phyloP scores from a whole-genome alignment of 768 basidiomycete species.

The Lentinula sp. region DNA sequence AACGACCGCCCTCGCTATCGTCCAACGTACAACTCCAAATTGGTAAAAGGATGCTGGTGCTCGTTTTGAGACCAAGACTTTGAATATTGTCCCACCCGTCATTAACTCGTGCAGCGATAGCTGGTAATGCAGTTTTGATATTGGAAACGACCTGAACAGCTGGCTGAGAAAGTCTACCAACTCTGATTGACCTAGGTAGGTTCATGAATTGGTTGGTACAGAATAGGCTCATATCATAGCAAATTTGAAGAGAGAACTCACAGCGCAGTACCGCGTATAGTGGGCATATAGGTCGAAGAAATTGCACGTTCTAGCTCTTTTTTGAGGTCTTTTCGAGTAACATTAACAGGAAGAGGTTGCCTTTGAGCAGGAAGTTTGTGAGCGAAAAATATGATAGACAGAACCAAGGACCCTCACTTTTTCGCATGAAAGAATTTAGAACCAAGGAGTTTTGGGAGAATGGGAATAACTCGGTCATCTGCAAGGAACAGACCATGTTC shows the following conservation, averaged over 20 bases:
- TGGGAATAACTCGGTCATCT: constrained; percentile 84
- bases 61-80: constrained; percentile 85
- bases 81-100: constrained; percentile 91
- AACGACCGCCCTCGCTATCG: constrained; percentile 49
- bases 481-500: constrained; percentile 92
- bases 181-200: constrained; percentile 69
- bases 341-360: constrained; percentile 91
- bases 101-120: constrained; percentile 60
- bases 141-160: constrained; percentile 74
- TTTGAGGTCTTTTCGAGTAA: constrained; percentile 87
- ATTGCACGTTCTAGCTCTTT: constrained; percentile 89
- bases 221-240: neutral
- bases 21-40: constrained; percentile 84
- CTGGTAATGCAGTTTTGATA: constrained; percentile 71
- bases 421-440: constrained; percentile 92
- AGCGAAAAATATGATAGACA: neutral
- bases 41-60: constrained; percentile 76
- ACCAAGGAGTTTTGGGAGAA: constrained; percentile 83
- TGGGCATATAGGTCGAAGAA: constrained; percentile 92
- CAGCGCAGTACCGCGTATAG: constrained; percentile 91
- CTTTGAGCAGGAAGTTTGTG: constrained; percentile 32
- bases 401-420: constrained; percentile 54
- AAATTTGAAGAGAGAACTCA: constrained; percentile 32
- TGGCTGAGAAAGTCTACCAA: constrained; percentile 68
- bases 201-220: neutral